Base-by-base conservation (phyloP, 257 asterid species). In the Jasminum sambac region DNA sequence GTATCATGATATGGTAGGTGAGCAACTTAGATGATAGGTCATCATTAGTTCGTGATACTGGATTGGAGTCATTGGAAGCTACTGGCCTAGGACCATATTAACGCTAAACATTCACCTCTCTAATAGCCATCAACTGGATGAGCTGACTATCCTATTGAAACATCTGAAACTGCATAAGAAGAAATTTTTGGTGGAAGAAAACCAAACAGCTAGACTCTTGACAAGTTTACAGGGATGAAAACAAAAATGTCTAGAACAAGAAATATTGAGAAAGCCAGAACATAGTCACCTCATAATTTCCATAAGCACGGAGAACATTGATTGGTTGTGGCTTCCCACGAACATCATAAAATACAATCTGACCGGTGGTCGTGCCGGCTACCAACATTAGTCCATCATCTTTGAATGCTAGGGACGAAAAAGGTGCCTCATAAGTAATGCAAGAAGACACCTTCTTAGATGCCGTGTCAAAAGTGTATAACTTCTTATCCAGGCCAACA, bases 311-410 rank as follows among this genome's bases (percentile, higher is more conserved):
- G 77, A 89, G 96, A 79, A 91, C 93, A 40, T 96, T 91, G 75
- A 89, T 82, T 68, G 98, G 98, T 71, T 89, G 96, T 68, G 98
- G 96, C 72, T 95, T 95, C 78, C 96, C 96, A 71, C 99, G 99
- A 76, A 89, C 72, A 50, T 95, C 99, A 78, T 95, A 95, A 78
- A 95, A 89, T 67, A 88, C 96, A 75, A 89, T 80, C 78, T 82
- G 92, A 39, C 99, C 98, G 75, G 84, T 85, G 83, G 95, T 95
- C 66, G 99, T 91, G 70, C 99, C 99, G 71, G 96, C 97, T 69
- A 96, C 96, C 78, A 91, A 86, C 78, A 85, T 85, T 71, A 89
- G 77, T 78, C 98, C 99, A 74, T 95, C 99, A 79, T 95, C 99
- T 66, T 89, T 84, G 82, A 89, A 88, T 65, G 99, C 89, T 68